Percentiles rank a stretch among this genome's conserved stretches.
Conservation (phyloP, 1,284 basidiomycete species). For the Volvariella surrecta region DNA sequence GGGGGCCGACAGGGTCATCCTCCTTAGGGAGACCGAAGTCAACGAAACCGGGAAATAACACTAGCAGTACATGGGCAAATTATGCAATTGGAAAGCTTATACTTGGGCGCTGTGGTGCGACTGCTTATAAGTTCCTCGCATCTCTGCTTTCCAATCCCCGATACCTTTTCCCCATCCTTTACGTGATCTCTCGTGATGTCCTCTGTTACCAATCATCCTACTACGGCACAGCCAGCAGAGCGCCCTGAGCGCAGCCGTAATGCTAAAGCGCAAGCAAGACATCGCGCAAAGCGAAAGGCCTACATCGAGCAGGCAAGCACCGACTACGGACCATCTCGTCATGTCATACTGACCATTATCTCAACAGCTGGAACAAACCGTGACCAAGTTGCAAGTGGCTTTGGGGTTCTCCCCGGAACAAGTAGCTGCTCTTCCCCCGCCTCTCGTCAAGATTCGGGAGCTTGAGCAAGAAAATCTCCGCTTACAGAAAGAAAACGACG, state of each 20-base stretch:
- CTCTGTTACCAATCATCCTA: slow-evolving; percentile 28
- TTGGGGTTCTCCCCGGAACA: slow-evolving; percentile 64
- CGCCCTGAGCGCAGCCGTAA: slow-evolving; percentile 76
- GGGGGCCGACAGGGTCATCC: slow-evolving; percentile 31
- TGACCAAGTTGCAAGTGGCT: slow-evolving; percentile 68
- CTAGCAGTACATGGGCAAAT: slow-evolving; percentile 21
- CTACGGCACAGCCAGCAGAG: slow-evolving; percentile 25
- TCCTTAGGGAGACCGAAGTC: slow-evolving; percentile 34
- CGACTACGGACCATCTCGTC: slow-evolving; percentile 7
- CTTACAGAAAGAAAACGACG: slow-evolving; percentile 61
- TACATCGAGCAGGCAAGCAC: slow-evolving; percentile 78
- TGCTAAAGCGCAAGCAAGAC: slow-evolving; percentile 83
- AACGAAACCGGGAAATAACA: slow-evolving; percentile 38
- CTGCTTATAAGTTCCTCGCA: slow-evolving; percentile 29
- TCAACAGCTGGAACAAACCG: slow-evolving; percentile 67
- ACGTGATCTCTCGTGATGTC: slow-evolving; percentile 29
- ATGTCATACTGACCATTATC: slow-evolving; percentile 6
- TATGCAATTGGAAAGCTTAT: slow-evolving; percentile 19
- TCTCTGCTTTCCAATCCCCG: slow-evolving; percentile 25
- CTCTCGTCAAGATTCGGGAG: slow-evolving; percentile 61
- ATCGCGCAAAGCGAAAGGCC: slow-evolving; percentile 88
- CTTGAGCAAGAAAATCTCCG: slow-evolving; percentile 67
- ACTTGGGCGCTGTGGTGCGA: slow-evolving; percentile 1
- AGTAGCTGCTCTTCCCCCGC: slow-evolving; percentile 58
- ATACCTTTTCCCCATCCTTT: slow-evolving; percentile 28